Conservation (phyloP, 805 yeast genomes). For the Yarrowia divulgata region DNA sequence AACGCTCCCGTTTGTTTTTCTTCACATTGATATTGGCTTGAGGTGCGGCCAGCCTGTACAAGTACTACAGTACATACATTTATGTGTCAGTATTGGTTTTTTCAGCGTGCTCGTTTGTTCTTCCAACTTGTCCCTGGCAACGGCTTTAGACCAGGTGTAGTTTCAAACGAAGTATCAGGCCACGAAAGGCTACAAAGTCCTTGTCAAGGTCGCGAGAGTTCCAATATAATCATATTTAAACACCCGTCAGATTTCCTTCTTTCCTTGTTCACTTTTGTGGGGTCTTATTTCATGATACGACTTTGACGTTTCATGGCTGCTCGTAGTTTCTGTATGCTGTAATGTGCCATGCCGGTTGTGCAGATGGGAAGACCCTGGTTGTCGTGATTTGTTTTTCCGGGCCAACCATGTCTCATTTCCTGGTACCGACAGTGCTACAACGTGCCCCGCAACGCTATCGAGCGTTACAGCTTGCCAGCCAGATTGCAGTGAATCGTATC, state of each 20-base stretch:
- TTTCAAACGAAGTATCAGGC: not conserved
- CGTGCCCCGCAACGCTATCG: slow-evolving; percentile 4
- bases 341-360: not conserved
- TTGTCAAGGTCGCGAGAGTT: not conserved
- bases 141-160: not conserved
- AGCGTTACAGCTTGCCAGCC: not conserved
- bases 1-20: not conserved
- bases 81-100: not conserved
- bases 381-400: not conserved
- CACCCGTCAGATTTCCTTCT: not conserved
- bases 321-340: not conserved
- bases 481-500: slow-evolving; percentile 2
- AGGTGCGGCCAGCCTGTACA: not conserved
- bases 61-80: no score
- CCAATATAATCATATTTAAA: not conserved
- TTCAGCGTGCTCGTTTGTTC: not conserved
- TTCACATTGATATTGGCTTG: not conserved
- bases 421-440: not conserved
- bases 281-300: not conserved
- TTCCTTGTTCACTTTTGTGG: no score
- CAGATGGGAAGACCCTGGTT: slow-evolving; percentile 1
- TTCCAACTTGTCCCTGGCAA: not conserved
- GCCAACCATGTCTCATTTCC: not conserved
- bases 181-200: not conserved
- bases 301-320: slow-evolving; percentile 12